These are phyloP conservation scores for Suhomyces panamericanus DNA, from an alignment of 1,139 yeast species.

Conservation along the genomic window DNA sequence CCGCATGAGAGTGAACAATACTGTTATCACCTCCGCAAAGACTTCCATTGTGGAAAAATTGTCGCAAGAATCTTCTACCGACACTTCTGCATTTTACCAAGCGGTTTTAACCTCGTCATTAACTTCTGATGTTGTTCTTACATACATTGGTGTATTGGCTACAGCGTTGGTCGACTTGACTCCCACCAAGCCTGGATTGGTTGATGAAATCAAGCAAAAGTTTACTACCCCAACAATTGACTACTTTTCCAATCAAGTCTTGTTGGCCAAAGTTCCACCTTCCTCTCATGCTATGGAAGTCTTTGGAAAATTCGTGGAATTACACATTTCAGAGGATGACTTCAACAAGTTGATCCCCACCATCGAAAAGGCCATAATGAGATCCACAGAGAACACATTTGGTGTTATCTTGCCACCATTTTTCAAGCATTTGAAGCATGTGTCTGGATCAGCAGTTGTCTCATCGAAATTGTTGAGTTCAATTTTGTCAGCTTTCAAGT, in stretches of 20 bases:
- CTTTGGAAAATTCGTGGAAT: slow-evolving; percentile 43
- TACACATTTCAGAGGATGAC: slow-evolving; percentile 43
- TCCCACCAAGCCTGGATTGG: slow-evolving; percentile 42
- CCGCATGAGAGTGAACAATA: slow-evolving; percentile 47
- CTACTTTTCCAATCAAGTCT: slow-evolving; percentile 37
- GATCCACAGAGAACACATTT: slow-evolving; percentile 78
- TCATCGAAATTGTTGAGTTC: slow-evolving; percentile 57
- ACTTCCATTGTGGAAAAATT: slow-evolving; percentile 26
- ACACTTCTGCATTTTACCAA: slow-evolving; percentile 7
- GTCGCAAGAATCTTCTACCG: slow-evolving; percentile 1
- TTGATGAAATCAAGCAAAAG: slow-evolving; percentile 22
- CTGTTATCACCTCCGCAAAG: slow-evolving; percentile 42
- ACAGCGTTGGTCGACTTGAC: slow-evolving; percentile 37
- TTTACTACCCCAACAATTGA: slow-evolving; percentile 15
- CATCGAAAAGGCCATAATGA: slow-evolving; percentile 72
- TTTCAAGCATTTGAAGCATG: slow-evolving; percentile 33
- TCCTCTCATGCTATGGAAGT: slow-evolving; percentile 21
- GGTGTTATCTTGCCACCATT: slow-evolving; percentile 52
- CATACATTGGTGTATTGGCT: slow-evolving; percentile 43
- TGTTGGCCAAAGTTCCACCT: slow-evolving; percentile 49
- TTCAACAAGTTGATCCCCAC: slow-evolving; percentile 51
- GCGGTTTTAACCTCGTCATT: slow-evolving; percentile 10
- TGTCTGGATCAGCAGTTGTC: slow-evolving; percentile 25
- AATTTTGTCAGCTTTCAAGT: slow-evolving; percentile 64
- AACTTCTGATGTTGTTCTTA: slow-evolving; percentile 14